Base-by-base conservation (phyloP, 768 basidiomycete genomes). In the Rhizopogon salebrosus region DNA sequence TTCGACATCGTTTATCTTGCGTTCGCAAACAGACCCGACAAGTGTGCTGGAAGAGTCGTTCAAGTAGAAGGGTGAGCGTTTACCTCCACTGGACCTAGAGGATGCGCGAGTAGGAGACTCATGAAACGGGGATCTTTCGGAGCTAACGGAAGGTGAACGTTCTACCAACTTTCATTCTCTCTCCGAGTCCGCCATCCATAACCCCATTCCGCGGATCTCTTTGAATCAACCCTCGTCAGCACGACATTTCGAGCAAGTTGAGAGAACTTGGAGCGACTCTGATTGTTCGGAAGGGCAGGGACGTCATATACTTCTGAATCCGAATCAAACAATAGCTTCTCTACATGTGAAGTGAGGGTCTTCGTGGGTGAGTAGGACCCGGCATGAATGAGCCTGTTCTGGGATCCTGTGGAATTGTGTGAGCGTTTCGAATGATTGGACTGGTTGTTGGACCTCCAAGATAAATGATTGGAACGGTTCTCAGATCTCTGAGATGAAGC, bases 21-120 rank as follows among this genome's bases (percentile, higher is more conserved):
- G 79, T 53, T 87, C 82, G 45, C 76, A 70, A 1, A 84, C 85
- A 16, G 85, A 87, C 3, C 87, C 87, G 16, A 90, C 79, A 26
- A 90, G 80, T 1, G 87, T 90, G 57, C 79, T 80, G 1, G 80
- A 73, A 2, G 88, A 88, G 57, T 89, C 84, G 22, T 78, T 80
- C n/a, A 80, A 74, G 27, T 75, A 68, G 14, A 74, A 59, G 7
- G 64, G 67, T 24, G 78, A 74, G 4, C 78, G 75, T 64, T 57
- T 74, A 61, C 48, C 74, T 60, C 51, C 62, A 56, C 60, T 71
- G 39, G 74, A 72, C 60, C 70, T 67, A 3, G 79, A 72, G 49
- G 75, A 72, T 26, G 62, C 62, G 34, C 72, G 70, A 31, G 65
- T 67, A 52, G 66, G 57, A 37, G 71, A 52, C 53, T 66, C 54